Conservation (phyloP, 1,284 basidiomycete species). For the Tilletia walkeri region DNA sequence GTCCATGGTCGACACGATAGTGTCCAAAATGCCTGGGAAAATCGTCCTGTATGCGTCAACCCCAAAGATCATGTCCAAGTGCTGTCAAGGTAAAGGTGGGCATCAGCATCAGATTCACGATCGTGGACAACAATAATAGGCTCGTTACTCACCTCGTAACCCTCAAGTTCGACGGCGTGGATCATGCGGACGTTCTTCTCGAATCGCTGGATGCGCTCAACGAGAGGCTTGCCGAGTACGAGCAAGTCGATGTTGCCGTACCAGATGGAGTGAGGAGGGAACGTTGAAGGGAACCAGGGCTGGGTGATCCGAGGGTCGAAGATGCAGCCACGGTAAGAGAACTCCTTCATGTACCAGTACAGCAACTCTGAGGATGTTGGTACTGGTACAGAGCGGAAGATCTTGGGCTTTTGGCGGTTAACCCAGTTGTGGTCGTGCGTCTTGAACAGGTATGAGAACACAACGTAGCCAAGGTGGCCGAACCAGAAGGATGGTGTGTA, state of each 20-base stretch:
- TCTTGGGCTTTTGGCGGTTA: conserved; percentile 52
- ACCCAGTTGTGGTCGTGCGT: conserved; percentile 54
- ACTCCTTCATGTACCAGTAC: conserved; percentile 54
- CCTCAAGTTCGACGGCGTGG: conserved; percentile 51
- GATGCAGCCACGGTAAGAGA: conserved; percentile 53
- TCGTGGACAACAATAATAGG: background rate
- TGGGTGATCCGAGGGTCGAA: conserved; percentile 49
- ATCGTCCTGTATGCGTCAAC: conserved; percentile 48
- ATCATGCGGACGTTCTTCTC: conserved; percentile 53
- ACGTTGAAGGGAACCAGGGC: conserved; percentile 51
- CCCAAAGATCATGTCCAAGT: conserved; percentile 41
- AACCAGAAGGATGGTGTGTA: conserved; percentile 49
- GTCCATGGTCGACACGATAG: conserved; percentile 29
- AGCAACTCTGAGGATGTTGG: conserved; percentile 51
- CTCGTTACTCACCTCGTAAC: conserved; percentile 35
- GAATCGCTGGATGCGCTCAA: conserved; percentile 43
- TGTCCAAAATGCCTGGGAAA: conserved; percentile 52
- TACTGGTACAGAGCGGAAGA: conserved; percentile 50
- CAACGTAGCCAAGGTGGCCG: conserved; percentile 52
- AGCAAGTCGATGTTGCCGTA: conserved; percentile 52
- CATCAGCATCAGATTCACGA: background rate
- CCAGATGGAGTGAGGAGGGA: conserved; percentile 53
- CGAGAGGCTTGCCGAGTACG: conserved; percentile 52
- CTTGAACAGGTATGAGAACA: conserved; percentile 52
- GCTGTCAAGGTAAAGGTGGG: background rate